Percentiles rank a stretch among this genome's conserved stretches.
Evolutionary conservation across 305 asterid genomes (phyloP).

Genomic region (Petunia hybrid): DNA sequence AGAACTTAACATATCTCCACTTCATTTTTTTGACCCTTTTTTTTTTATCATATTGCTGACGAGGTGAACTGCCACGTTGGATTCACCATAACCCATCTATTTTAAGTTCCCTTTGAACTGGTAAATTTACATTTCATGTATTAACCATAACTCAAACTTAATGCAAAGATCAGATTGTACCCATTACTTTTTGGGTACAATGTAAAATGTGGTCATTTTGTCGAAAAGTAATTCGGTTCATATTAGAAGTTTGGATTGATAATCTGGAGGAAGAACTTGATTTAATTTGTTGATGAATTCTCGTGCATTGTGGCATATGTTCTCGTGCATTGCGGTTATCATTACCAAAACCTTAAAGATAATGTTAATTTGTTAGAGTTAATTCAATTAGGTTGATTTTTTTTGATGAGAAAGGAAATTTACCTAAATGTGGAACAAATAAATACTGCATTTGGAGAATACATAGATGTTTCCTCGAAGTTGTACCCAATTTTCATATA

Average conservation of each 20-base stretch:
- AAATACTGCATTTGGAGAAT: slow-evolving; percentile 48
- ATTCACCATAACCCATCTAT: too few species aligned
- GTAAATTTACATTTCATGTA: too few species aligned
- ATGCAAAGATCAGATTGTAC: too few species aligned
- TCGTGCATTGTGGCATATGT: slow-evolving; percentile 55
- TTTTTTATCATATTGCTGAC: too few species aligned
- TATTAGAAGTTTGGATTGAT: slow-evolving; percentile 54
- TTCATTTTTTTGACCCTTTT: too few species aligned
- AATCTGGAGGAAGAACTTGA: slow-evolving; percentile 49
- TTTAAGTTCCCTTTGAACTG: too few species aligned
- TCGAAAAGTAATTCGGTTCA: slow-evolving; percentile 45
- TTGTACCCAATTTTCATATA: too few species aligned
- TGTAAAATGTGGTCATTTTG: slow-evolving; percentile 17
- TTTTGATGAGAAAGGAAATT: slow-evolving; percentile 48
- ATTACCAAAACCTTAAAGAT: slow-evolving; percentile 51
- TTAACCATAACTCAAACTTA: too few species aligned
- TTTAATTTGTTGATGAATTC: slow-evolving; percentile 47
- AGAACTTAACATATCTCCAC: too few species aligned
- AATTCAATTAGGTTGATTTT: slow-evolving; percentile 56
- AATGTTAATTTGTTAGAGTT: slow-evolving; percentile 53
- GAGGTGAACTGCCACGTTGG: too few species aligned
- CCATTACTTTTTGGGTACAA: too few species aligned
- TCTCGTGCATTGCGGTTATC: slow-evolving; percentile 52
- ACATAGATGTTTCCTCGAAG: too few species aligned
- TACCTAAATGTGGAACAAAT: slow-evolving; percentile 46